These are phyloP conservation scores for Fusarium aywerte DNA, from an alignment of 2,329 filamentous ascomycete species.

Conservation along the genomic window DNA sequence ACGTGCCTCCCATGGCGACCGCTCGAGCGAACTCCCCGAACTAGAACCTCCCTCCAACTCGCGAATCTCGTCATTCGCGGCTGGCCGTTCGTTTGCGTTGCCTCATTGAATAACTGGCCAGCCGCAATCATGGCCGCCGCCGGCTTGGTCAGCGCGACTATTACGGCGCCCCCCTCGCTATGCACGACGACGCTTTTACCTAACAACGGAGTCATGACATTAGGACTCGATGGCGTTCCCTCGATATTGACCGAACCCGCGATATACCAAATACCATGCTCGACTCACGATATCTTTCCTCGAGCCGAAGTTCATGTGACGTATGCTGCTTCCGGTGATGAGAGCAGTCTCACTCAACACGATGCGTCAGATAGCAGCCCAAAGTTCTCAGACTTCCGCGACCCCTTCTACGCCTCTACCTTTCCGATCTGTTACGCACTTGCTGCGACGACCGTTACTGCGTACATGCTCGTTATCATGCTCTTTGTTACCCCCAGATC, in stretches of 20 bases:
- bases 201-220: constrained; percentile 58
- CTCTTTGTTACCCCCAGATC: constrained; percentile 94
- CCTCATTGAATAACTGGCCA: constrained; percentile 36
- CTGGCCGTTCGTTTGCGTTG: constrained; percentile 41
- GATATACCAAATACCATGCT: constrained; percentile 60
- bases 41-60: constrained; percentile 21
- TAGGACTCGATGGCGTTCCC: constrained; percentile 61
- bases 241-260: constrained; percentile 69
- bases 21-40: constrained; percentile 27
- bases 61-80: constrained; percentile 43
- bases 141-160: constrained; percentile 41
- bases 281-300: constrained; percentile 38
- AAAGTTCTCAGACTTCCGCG: constrained; percentile 72
- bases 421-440: constrained; percentile 95
- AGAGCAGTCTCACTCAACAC: constrained; percentile 49
- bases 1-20: constrained; percentile 38
- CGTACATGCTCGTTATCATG: constrained; percentile 93
- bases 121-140: constrained; percentile 44
- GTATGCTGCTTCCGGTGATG: constrained; percentile 53
- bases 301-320: constrained; percentile 48
- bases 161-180: constrained; percentile 47
- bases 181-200: constrained; percentile 59
- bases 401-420: constrained; percentile 93
- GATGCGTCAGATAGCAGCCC: constrained; percentile 48
- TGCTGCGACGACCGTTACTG: constrained; percentile 87